Base-by-base conservation (phyloP, 805 yeast genomes). In the Teunomyces tritomae region DNA sequence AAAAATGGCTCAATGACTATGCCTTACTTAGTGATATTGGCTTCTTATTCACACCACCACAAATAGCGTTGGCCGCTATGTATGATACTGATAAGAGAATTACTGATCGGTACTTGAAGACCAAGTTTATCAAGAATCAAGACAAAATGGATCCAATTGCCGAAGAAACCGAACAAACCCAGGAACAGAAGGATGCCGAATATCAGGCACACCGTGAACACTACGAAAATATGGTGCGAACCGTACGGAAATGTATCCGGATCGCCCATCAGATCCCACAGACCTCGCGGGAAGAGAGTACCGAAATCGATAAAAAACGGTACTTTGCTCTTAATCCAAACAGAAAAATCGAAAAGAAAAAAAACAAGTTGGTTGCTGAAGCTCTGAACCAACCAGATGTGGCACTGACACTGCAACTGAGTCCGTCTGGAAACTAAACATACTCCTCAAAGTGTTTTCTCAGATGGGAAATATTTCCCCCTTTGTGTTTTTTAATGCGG, bases 31-130 rank as follows among this genome's bases (percentile, higher is more conserved):
- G 92, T 14, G 96, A 94, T 61, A 91, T 80, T 3, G 71, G 78
- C 7, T 92, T 89, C 57, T 70, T 82, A 30, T 92, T 70, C 67
- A 84, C 98, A 0, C 99, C 99, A 0, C 96, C 98, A 1, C 99
- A 94, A 60, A 88, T 94, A 28, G 97, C 98, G 1, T 71, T 94
- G 45, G 94, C 97, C 0, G 89, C 94, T 11, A 74, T 91, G 60
- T 80, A 85, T 68, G 75, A 78, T 46, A 80, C 77, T 10, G 87
- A 89, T 64, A 81, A 77, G 52, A 79, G 77, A 20, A 67, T 87
- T 33, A 79, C 87, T 2, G 80, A 80, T 46, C 74, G 81, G 52
- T 91, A 91, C 65, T 66, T 92, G 53, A 76, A 77, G 53, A 74
- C 77, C 54, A 88, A 87, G 62, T 84, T 84, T 54, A 20, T 24